These are phyloP conservation scores for Auriscalpium vulgare DNA, from an alignment of 768 basidiomycete species.

Conservation along the genomic window DNA sequence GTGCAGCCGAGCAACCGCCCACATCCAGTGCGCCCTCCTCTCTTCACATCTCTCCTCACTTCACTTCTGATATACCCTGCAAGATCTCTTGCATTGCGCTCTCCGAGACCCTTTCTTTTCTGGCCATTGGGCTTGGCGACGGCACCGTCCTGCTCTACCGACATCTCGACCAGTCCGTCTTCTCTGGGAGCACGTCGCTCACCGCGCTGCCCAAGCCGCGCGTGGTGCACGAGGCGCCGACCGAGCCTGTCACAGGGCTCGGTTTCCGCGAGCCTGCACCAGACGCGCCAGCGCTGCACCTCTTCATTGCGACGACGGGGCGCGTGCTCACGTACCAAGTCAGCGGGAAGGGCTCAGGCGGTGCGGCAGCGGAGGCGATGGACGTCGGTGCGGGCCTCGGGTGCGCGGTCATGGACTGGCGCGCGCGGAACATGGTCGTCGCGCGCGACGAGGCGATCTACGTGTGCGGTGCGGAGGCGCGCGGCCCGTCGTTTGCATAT, in stretches of 20 bases:
- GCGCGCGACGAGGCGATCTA: slow-evolving; percentile 92
- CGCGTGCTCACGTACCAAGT: slow-evolving; percentile 72
- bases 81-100: slow-evolving; percentile 50
- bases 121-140: slow-evolving; percentile 91
- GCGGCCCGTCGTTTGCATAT: slow-evolving; percentile 82
- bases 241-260: slow-evolving; percentile 89
- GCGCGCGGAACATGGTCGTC: slow-evolving; percentile 66
- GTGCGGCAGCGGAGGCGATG: slow-evolving; percentile 63
- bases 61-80: slow-evolving; percentile 1
- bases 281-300: slow-evolving; percentile 33
- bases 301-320: slow-evolving; percentile 87
- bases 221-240: slow-evolving; percentile 71
- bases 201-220: slow-evolving; percentile 81
- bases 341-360: slow-evolving; percentile 62
- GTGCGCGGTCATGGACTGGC: slow-evolving; percentile 77
- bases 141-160: slow-evolving; percentile 89
- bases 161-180: slow-evolving; percentile 84
- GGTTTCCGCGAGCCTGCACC: slow-evolving; percentile 67
- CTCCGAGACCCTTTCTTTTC: slow-evolving; percentile 68
- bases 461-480: slow-evolving; percentile 70
- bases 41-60: neutral
- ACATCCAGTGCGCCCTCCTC: slow-evolving; percentile 50
- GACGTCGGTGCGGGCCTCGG: slow-evolving; percentile 81
- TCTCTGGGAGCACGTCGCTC: slow-evolving; percentile 53
- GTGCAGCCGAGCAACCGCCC: slow-evolving; percentile 70